Evolutionary conservation across 2,329 filamentous ascomycete species (phyloP).

Genomic region (Fusarium mangiferae): DNA sequence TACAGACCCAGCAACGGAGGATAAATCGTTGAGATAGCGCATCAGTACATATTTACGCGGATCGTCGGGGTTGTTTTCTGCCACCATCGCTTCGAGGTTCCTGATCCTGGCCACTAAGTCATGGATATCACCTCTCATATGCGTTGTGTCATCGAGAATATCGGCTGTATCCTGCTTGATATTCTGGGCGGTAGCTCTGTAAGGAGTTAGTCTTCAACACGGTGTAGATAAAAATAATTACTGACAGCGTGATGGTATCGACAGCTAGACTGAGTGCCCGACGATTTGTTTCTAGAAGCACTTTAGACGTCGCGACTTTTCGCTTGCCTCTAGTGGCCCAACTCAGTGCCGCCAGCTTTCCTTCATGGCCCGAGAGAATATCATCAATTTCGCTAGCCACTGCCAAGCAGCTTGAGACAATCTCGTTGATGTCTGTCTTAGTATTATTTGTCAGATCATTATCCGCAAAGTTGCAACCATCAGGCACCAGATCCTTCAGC

Average conservation of each 20-base stretch:
- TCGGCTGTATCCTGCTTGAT: conserved; percentile 4
- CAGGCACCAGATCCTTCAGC: not conserved
- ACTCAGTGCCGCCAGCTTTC: not conserved
- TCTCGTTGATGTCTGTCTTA: not conserved
- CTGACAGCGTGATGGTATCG: conserved; percentile 7
- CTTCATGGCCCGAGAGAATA: not conserved
- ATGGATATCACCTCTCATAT: conserved; percentile 1
- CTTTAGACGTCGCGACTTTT: not conserved
- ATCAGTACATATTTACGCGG: not conserved
- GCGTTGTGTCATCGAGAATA: not conserved
- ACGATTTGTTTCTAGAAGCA: not conserved
- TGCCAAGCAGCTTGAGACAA: not conserved
- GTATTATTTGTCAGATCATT: not conserved
- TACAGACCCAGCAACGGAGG: conserved; percentile 1
- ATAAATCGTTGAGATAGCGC: conserved; percentile 5
- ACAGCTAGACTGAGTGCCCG: not conserved
- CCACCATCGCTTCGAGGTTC: not conserved
- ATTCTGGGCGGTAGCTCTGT: not conserved
- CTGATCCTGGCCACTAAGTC: not conserved
- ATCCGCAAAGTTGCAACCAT: not conserved
- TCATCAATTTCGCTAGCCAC: not conserved
- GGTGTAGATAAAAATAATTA: not conserved
- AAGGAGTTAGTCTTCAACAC: not conserved
- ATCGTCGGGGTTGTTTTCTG: not conserved
- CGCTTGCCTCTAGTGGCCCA: not conserved